These are phyloP conservation scores for Termitomyces eurrhizus DNA, from an alignment of 768 basidiomycete genomes.

Conservation along the genomic window DNA sequence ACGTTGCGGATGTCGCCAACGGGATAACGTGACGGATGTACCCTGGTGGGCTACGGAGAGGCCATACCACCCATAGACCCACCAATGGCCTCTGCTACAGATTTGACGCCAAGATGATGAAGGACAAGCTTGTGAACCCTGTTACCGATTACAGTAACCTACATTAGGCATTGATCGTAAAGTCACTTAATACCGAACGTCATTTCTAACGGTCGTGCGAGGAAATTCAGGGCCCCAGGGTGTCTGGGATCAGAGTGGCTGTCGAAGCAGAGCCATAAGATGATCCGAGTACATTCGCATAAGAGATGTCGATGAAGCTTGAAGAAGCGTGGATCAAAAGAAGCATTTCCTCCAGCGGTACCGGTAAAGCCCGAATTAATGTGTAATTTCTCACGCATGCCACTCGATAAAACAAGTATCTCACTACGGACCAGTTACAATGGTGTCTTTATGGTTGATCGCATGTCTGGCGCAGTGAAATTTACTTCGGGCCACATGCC, in stretches of 20 bases:
- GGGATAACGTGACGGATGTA: constrained; percentile 85
- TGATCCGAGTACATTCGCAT: constrained; percentile 57
- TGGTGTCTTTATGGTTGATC: no score
- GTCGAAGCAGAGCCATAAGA: constrained; percentile 95
- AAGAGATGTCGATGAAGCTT: constrained; percentile 39
- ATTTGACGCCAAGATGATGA: constrained; percentile 72
- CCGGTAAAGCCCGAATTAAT: neutral
- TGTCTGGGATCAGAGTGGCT: constrained; percentile 77
- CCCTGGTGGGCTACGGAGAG: constrained; percentile 70
- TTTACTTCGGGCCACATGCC: neutral
- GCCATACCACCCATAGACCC: constrained; percentile 99
- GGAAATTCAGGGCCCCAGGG: constrained; percentile 96
- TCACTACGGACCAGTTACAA: no score
- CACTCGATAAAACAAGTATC: no score
- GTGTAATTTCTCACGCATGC: neutral
- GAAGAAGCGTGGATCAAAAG: constrained; percentile 65
- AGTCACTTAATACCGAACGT: constrained; percentile 61
- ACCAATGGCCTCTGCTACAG: constrained; percentile 88
- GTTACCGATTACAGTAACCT: neutral
- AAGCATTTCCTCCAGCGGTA: neutral
- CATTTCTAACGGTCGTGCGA: constrained; percentile 86
- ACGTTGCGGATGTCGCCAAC: constrained; percentile 85
- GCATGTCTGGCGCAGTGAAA: no score
- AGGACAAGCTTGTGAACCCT: constrained; percentile 88
- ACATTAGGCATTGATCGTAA: neutral